phyloP scores from a whole-genome alignment of 2,329 filamentous ascomycete species.

The Penicillium rolfsii region DNA sequence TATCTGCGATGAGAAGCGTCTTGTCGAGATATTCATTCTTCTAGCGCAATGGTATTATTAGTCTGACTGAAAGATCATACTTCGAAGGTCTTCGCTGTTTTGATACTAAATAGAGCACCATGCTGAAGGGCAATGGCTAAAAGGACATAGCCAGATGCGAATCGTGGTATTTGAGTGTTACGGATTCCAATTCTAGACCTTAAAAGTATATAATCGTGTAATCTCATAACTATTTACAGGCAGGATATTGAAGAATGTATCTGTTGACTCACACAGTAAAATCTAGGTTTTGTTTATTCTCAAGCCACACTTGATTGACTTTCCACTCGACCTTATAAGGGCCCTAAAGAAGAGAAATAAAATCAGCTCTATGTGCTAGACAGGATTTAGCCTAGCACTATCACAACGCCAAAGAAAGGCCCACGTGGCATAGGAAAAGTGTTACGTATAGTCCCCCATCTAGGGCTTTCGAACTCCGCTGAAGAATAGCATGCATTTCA shows the following conservation, averaged over 20 bases:
- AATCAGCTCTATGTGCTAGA: constrained; percentile 20
- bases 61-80: constrained; percentile 16
- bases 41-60: constrained; percentile 19
- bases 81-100: constrained; percentile 17
- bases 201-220: neutral
- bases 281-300: constrained; percentile 22
- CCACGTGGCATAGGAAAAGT: no score
- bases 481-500: no score
- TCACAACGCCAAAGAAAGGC: neutral
- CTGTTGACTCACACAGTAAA: constrained; percentile 18
- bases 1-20: constrained; percentile 25
- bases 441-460: no score
- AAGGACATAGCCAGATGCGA: constrained; percentile 21
- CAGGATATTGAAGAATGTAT: neutral
- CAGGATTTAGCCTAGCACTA: constrained; percentile 8
- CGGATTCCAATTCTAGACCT: constrained; percentile 23
- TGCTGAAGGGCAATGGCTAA: constrained; percentile 19
- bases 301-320: constrained; percentile 18
- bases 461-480: no score
- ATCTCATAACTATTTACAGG: constrained; percentile 3
- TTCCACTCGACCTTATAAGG: constrained; percentile 24
- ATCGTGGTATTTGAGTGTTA: constrained; percentile 22
- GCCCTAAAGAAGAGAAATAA: constrained; percentile 20
- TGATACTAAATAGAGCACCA: constrained; percentile 21
- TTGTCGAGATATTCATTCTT: constrained; percentile 24